Conservation (phyloP, 1,284 basidiomycete species). For the Rhodofomes roseus region DNA sequence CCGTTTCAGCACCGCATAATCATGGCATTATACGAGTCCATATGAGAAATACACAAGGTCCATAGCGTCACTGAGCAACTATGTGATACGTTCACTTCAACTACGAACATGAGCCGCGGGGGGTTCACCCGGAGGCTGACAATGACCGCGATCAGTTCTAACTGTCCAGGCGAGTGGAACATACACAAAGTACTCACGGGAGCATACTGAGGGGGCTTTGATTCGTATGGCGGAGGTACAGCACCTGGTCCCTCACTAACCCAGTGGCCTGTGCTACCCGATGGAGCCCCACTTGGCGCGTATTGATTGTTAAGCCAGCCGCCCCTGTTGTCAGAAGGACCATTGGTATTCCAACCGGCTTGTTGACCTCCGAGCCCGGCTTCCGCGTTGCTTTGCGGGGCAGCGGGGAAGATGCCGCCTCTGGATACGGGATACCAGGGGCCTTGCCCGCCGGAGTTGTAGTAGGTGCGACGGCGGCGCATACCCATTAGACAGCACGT, state of each 20-base stretch:
- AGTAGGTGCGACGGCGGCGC: slow-evolving; percentile 7
- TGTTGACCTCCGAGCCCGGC: slow-evolving; percentile 9
- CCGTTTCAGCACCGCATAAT: too few relatives aligned
- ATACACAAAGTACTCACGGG: slow-evolving; percentile 5
- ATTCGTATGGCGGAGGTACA: slow-evolving; percentile 6
- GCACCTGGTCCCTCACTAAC: not conserved
- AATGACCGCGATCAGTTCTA: not conserved
- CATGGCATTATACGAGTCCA: too few relatives aligned
- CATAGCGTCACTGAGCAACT: too few relatives aligned
- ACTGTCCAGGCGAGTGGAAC: not conserved
- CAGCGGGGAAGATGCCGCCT: slow-evolving; percentile 1
- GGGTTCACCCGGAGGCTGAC: slow-evolving; percentile 4
- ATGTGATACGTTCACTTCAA: too few relatives aligned
- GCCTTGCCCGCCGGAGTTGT: not conserved
- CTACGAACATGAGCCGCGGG: not conserved
- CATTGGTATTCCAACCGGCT: slow-evolving; percentile 10
- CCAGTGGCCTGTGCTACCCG: not conserved
- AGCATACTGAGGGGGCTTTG: slow-evolving; percentile 11
- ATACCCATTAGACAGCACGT: slow-evolving; percentile 8
- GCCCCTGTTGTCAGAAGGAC: not conserved
- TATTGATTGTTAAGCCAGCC: slow-evolving; percentile 1
- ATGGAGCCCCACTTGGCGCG: not conserved
- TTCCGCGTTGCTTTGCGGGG: slow-evolving; percentile 5
- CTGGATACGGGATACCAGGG: not conserved
- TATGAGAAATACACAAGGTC: too few relatives aligned